Conservation (phyloP, 331 rosid genomes). For the Malus hybrid region DNA sequence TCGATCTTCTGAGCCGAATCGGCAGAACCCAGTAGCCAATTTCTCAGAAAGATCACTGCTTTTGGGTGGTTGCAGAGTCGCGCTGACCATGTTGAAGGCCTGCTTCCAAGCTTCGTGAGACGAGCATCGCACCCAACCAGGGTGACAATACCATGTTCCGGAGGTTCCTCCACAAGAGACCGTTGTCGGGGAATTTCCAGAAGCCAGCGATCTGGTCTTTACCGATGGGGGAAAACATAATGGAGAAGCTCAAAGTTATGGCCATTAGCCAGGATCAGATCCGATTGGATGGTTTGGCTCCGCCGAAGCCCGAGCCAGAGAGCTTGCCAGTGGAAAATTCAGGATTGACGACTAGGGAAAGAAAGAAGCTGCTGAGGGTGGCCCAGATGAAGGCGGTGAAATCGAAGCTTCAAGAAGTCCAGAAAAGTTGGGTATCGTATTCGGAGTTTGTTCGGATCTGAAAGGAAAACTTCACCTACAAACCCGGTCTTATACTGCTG, state of each 20-base stretch:
- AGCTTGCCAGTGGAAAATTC: background rate
- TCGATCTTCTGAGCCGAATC: background rate
- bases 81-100: conserved; percentile 58
- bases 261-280: conserved; percentile 44
- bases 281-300: conserved; percentile 45
- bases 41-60: background rate
- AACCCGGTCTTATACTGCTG: conserved; percentile 10
- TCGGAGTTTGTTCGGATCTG: conserved; percentile 62
- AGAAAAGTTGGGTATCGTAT: conserved; percentile 41
- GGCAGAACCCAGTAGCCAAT: background rate
- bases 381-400: conserved; percentile 60
- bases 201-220: conserved; percentile 20
- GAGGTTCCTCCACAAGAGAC: conserved; percentile 40
- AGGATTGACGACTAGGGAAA: conserved; percentile 32
- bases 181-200: conserved; percentile 2
- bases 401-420: conserved; percentile 35
- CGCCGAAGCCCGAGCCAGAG: conserved; percentile 10
- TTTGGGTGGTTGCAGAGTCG: background rate
- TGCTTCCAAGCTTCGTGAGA: background rate
- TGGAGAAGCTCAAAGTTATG: conserved; percentile 36
- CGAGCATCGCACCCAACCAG: conserved; percentile 39
- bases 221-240: conserved; percentile 25
- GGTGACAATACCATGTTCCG: conserved; percentile 48
- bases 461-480: conserved; percentile 24
- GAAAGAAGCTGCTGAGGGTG: background rate